Percentiles rank a stretch among this genome's conserved stretches.
Evolutionary conservation across 1,284 basidiomycete species (phyloP).

Genomic region (Sanghuangporus sanghuang): DNA sequence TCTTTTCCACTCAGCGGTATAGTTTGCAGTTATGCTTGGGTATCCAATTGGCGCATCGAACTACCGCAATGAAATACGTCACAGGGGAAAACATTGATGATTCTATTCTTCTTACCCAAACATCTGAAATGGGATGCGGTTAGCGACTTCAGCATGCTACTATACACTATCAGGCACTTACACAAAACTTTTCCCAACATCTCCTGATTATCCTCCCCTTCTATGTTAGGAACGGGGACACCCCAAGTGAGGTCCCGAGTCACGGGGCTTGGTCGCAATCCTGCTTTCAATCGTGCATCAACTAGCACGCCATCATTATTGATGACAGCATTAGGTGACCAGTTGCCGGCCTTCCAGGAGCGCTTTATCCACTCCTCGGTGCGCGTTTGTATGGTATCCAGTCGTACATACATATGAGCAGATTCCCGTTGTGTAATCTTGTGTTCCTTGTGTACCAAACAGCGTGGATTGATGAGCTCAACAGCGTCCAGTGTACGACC

Average conservation of each 20-base stretch:
- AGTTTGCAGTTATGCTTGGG: slow-evolving; percentile 94
- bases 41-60: slow-evolving; percentile 99
- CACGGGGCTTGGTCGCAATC: slow-evolving; percentile 85
- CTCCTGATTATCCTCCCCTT: slow-evolving; percentile 67
- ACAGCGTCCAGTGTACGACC: slow-evolving; percentile 90
- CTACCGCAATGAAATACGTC: slow-evolving; percentile 35
- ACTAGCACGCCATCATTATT: slow-evolving; percentile 84
- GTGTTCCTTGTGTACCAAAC: slow-evolving; percentile 83
- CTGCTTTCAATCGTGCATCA: slow-evolving; percentile 85
- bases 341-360: slow-evolving; percentile 79
- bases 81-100: neutral
- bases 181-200: slow-evolving; percentile 97
- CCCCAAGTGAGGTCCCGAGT: slow-evolving; percentile 97
- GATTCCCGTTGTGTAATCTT: slow-evolving; percentile 72
- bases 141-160: slow-evolving; percentile 4
- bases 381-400: slow-evolving; percentile 79
- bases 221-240: slow-evolving; percentile 81
- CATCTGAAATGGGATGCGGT: slow-evolving; percentile 44
- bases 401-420: slow-evolving; percentile 91
- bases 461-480: slow-evolving; percentile 93
- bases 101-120: slow-evolving; percentile 58
- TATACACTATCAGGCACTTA: slow-evolving; percentile 37
- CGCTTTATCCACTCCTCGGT: slow-evolving; percentile 88
- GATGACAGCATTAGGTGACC: slow-evolving; percentile 91
- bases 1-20: slow-evolving; percentile 90